Evolutionary conservation across 2,329 filamentous ascomycete species (phyloP).

Genomic region (Alternaria ventricosa): DNA sequence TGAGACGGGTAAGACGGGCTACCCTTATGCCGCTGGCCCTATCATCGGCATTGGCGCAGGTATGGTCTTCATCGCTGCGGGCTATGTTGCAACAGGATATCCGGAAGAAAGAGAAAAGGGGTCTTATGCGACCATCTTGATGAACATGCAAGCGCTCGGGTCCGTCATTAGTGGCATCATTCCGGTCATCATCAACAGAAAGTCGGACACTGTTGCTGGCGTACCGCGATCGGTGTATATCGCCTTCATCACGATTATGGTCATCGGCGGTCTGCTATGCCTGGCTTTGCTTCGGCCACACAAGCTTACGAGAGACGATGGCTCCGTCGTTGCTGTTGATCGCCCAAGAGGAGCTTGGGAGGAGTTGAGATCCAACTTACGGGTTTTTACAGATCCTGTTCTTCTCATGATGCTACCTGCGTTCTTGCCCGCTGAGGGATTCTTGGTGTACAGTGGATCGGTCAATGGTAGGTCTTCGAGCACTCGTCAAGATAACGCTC

Average conservation of each 20-base stretch:
- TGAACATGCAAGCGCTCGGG: slow-evolving; percentile 41
- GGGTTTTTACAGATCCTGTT: slow-evolving; percentile 35
- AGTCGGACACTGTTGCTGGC: slow-evolving; percentile 37
- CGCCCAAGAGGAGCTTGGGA: slow-evolving; percentile 33
- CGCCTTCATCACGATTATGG: slow-evolving; percentile 38
- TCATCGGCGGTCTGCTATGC: slow-evolving; percentile 33
- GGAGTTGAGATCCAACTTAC: slow-evolving; percentile 34
- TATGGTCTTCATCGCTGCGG: slow-evolving; percentile 42
- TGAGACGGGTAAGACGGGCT: slow-evolving; percentile 39
- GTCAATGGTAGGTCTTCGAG: slow-evolving; percentile 33
- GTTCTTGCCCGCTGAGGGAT: slow-evolving; percentile 38
- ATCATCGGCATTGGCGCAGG: slow-evolving; percentile 44
- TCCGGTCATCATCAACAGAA: slow-evolving; percentile 39
- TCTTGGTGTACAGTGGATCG: slow-evolving; percentile 41
- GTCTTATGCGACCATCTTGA: slow-evolving; percentile 37
- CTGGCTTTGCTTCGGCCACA: slow-evolving; percentile 36
- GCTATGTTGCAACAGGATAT: slow-evolving; percentile 40
- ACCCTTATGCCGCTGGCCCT: slow-evolving; percentile 37
- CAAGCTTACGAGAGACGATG: slow-evolving; percentile 38
- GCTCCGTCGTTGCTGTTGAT: slow-evolving; percentile 36
- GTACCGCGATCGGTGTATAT: slow-evolving; percentile 41
- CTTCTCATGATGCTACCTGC: slow-evolving; percentile 40
- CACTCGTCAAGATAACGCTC: neutral
- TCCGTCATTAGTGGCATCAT: slow-evolving; percentile 40
- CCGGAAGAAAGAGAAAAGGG: slow-evolving; percentile 41